These are phyloP conservation scores for Smallanthus sonchifolius DNA, from an alignment of 129 eudicot species.

Conservation along the genomic window DNA sequence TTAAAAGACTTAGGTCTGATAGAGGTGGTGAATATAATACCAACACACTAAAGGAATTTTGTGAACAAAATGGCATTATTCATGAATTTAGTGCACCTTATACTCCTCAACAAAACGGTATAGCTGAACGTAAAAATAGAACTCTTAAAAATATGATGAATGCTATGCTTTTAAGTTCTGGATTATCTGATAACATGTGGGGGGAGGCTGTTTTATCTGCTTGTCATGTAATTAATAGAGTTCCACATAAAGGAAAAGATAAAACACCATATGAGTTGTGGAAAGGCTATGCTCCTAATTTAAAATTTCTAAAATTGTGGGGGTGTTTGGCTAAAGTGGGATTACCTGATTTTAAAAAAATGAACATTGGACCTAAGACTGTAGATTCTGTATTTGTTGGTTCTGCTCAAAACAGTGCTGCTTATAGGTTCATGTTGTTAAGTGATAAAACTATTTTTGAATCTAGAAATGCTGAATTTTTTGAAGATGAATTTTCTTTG, in stretches of 20 bases:
- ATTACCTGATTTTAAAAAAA: not conserved
- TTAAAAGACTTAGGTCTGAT: not conserved
- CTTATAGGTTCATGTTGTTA: not conserved
- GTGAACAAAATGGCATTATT: not conserved
- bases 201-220: not conserved
- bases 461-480: not conserved
- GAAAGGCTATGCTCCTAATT: not conserved
- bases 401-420: not conserved
- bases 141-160: not conserved
- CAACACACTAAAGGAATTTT: not conserved
- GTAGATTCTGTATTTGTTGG: not conserved
- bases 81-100: slow-evolving; percentile 6
- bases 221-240: not conserved
- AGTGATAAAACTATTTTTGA: not conserved
- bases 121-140: not conserved
- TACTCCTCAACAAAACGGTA: not conserved
- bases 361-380: not conserved
- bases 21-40: not conserved
- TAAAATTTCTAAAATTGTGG: not conserved
- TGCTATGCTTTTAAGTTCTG: not conserved
- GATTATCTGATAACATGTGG: not conserved
- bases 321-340: not conserved
- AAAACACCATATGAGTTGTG: not conserved
- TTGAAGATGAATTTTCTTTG: not conserved
- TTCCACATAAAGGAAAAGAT: not conserved